These are phyloP conservation scores for Schizochytrium sp. DNA, from an alignment of 108 stramenopile species.

Conservation along the genomic window DNA sequence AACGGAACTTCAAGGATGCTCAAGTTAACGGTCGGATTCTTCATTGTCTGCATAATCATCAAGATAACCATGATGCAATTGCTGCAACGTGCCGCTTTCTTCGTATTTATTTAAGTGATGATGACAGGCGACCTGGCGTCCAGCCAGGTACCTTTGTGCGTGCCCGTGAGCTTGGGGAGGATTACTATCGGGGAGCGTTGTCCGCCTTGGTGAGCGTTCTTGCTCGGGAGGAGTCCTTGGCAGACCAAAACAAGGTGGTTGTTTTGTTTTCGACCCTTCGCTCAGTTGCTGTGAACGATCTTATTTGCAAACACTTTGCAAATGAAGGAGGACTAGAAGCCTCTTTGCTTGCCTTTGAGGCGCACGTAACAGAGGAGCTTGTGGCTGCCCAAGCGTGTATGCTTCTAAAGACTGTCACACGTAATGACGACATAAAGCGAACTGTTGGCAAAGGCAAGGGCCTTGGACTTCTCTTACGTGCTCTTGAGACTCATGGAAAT, in stretches of 20 bases:
- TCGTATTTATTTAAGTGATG: conserved; percentile 20
- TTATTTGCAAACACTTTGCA: conserved; percentile 53
- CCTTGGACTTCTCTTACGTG: conserved; percentile 15
- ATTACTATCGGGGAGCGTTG: background rate
- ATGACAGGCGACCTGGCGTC: conserved; percentile 50
- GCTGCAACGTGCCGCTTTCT: conserved; percentile 5
- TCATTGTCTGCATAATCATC: background rate
- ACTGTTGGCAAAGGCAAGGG: conserved; percentile 51
- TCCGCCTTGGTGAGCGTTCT: conserved; percentile 19
- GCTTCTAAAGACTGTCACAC: conserved; percentile 16
- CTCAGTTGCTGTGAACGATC: conserved; percentile 15
- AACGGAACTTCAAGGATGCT: conserved; percentile 53
- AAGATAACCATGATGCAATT: background rate
- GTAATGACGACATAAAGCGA: conserved; percentile 49
- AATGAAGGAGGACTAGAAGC: conserved; percentile 52
- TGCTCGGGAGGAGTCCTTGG: background rate
- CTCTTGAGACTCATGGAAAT: conserved; percentile 2
- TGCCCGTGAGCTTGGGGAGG: conserved; percentile 44
- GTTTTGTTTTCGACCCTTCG: background rate
- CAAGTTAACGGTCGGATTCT: conserved; percentile 34
- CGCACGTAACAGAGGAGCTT: conserved; percentile 39
- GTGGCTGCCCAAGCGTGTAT: conserved; percentile 51
- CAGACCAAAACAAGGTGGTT: background rate
- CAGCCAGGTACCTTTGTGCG: conserved; percentile 57
- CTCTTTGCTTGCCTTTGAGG: conserved; percentile 26